Conservation (phyloP, 2,329 filamentous ascomycete genomes). For the Blumeria hordei region DNA sequence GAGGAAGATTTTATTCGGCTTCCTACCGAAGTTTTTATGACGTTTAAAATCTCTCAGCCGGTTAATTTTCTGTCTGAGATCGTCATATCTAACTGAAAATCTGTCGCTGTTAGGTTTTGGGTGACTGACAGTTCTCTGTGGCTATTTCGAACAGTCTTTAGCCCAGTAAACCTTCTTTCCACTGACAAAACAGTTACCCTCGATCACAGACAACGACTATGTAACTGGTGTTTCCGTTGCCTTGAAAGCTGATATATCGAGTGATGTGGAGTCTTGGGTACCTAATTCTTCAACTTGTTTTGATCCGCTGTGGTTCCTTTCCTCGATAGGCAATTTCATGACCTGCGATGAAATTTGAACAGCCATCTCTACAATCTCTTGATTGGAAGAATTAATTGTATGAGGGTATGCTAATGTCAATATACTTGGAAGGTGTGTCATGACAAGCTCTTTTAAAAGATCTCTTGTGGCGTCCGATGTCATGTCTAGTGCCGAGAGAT, state of each 20-base stretch:
- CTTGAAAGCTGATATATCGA: too few species aligned
- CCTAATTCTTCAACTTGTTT: too few species aligned
- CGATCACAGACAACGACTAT: too few species aligned
- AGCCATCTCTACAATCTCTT: background rate
- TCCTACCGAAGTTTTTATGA: background rate
- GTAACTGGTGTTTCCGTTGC: too few species aligned
- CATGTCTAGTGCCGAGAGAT: background rate
- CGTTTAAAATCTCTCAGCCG: background rate
- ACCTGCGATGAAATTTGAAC: background rate
- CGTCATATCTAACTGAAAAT: background rate
- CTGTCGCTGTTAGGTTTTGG: background rate
- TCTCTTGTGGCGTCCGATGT: background rate
- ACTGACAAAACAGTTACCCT: background rate
- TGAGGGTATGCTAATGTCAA: background rate
- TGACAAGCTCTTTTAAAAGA: background rate
- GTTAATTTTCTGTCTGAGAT: background rate
- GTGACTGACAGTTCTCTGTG: background rate
- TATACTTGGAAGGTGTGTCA: background rate
- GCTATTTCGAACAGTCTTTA: background rate
- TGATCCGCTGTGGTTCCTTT: background rate
- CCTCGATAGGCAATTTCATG: background rate
- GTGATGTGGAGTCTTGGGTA: too few species aligned
- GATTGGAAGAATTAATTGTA: background rate
- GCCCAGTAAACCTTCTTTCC: background rate
- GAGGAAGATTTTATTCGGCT: background rate